These are phyloP conservation scores for Arabidopsis hybrid DNA, from an alignment of 441 rosid species.

Conservation along the genomic window DNA sequence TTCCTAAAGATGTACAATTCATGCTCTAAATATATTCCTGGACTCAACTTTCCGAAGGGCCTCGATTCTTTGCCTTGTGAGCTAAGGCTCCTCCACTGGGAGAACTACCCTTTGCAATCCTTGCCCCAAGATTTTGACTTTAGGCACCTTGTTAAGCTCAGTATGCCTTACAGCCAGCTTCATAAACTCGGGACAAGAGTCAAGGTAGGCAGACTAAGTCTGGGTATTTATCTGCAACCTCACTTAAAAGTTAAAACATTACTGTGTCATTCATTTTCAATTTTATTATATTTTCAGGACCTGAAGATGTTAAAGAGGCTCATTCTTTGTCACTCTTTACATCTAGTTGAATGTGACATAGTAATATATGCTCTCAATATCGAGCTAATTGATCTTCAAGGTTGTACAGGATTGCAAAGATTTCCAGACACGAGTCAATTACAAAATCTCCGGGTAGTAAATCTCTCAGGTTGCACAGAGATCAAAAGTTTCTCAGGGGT, in stretches of 20 bases:
- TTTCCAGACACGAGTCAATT: conserved; percentile 23
- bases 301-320: conserved; percentile 24
- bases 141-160: conserved; percentile 27
- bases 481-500: conserved; percentile 1
- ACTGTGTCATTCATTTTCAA: too few species aligned
- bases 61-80: conserved; percentile 17
- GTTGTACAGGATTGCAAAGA: conserved; percentile 30
- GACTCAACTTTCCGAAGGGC: conserved; percentile 22
- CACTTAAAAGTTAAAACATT: too few species aligned
- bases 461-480: conserved; percentile 33
- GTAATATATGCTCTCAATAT: neutral
- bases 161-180: conserved; percentile 38
- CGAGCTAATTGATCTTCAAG: conserved; percentile 40
- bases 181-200: conserved; percentile 18
- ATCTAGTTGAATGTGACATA: neutral
- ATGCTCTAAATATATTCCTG: neutral
- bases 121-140: conserved; percentile 33
- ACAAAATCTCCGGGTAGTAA: conserved; percentile 24
- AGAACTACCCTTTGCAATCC: conserved; percentile 35
- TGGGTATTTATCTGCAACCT: neutral
- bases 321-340: conserved; percentile 15
- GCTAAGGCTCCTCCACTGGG: conserved; percentile 45
- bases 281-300: too few species aligned
- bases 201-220: conserved; percentile 16
- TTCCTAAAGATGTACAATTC: conserved; percentile 22